Evolutionary conservation across 2,329 filamentous ascomycete species (phyloP), one percentile per base, ranked within the genome.

Genomic region (Hymenoscyphus scutula): DNA sequence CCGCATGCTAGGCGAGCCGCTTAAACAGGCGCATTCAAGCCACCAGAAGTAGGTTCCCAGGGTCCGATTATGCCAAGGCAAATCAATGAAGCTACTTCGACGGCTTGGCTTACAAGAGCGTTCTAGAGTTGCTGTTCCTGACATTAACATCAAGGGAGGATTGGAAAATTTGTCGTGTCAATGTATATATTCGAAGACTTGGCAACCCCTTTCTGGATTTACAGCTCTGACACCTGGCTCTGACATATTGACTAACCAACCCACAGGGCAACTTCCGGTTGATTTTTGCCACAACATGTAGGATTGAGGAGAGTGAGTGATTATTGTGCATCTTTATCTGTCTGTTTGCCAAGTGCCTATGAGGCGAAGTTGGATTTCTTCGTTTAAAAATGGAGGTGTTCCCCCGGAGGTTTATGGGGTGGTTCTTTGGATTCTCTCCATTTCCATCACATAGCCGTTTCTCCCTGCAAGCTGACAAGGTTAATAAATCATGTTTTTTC

Each of bases 1-100:
- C n/a, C 1, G 41, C 41, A 19, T 23, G 41, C 10, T 51, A 51
- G 19, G 3, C 45, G 45, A 51, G 13, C 45, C 45, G 19, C 19
- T 51, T 10, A 51, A 51, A 51, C 45, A 51, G 25, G 19, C n/a
- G 45, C 45, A 51, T 51, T 51, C 45, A 51, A 51, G 45, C 45
- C 45, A 51, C 19, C 11, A 15, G 13, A 5, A 11, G 1, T 3
- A 15, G 17, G 11, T 10, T 23, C 10, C 19, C 19, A 51, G 45
- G 19, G 19, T 51, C 34, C 34, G 45, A 51, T 25, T 51, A 19
- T 19, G 45, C 45, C 45, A 51, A 23, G 19, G 19, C 45, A 10
- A 51, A 25, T 51, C 45, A 10, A 25, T 51, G 45, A 51, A 51
- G 19, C 41, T 23, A 2, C n/a, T 13, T 25, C 19, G 5, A 7